These are phyloP conservation scores for Didymella segeticola DNA, from an alignment of 2,329 filamentous ascomycete species.

Conservation along the genomic window DNA sequence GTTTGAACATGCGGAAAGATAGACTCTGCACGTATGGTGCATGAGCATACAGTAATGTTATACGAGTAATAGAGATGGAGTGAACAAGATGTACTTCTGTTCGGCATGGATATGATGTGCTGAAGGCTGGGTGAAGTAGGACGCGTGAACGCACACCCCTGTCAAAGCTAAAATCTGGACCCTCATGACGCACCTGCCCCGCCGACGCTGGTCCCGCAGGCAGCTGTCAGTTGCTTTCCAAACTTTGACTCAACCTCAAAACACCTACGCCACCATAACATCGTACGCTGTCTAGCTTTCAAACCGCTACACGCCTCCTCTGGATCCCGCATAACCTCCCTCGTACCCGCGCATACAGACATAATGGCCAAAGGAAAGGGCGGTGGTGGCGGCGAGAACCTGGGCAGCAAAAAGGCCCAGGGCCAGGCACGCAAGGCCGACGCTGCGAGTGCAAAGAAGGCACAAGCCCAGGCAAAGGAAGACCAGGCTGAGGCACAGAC, in stretches of 20 bases:
- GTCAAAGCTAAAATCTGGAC: slow-evolving; percentile 12
- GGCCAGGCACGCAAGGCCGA: slow-evolving; percentile 95
- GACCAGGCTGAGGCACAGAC: slow-evolving; percentile 73
- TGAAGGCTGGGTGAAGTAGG: background rate
- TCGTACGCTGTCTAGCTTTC: no score
- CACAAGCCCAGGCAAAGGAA: slow-evolving; percentile 70
- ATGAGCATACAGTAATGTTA: slow-evolving; percentile 17
- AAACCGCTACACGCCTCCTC: no score
- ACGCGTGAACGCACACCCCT: slow-evolving; percentile 3
- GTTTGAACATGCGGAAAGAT: slow-evolving; percentile 1
- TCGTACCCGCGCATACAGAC: background rate
- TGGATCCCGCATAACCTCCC: no score
- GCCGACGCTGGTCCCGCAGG: slow-evolving; percentile 14
- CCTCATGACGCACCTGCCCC: slow-evolving; percentile 16
- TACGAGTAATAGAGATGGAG: slow-evolving; percentile 4
- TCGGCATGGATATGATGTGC: background rate
- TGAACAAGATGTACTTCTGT: no score
- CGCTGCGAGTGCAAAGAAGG: slow-evolving; percentile 79
- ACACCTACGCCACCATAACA: background rate
- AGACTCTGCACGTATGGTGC: slow-evolving; percentile 7
- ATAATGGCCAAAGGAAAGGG: slow-evolving; percentile 57
- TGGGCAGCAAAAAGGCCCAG: slow-evolving; percentile 77
- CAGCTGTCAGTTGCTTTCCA: slow-evolving; percentile 16
- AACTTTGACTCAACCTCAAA: slow-evolving; percentile 16
- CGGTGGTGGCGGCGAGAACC: slow-evolving; percentile 68